These are phyloP conservation scores for Rutidosis leptorrhynchoides DNA, from an alignment of 129 eudicot species.

Conservation along the genomic window DNA sequence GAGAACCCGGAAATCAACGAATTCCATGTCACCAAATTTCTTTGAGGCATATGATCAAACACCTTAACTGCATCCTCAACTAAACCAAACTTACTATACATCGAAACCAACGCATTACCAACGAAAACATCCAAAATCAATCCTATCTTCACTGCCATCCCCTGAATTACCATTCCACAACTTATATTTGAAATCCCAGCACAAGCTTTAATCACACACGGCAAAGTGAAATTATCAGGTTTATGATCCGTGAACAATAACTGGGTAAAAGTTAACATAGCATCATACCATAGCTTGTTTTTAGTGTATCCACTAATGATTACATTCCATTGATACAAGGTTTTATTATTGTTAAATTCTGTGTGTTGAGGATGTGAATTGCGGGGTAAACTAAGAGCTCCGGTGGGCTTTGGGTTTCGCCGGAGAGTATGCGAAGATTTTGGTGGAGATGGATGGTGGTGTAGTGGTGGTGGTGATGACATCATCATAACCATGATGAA, in stretches of 20 bases:
- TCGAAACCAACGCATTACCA: slow-evolving; percentile 46
- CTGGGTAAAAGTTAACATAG: slow-evolving; percentile 35
- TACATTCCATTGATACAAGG: slow-evolving; percentile 53
- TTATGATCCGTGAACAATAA: slow-evolving; percentile 26
- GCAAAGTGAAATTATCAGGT: slow-evolving; percentile 60
- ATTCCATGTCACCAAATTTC: slow-evolving; percentile 62
- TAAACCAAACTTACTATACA: slow-evolving; percentile 43
- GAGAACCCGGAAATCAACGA: slow-evolving; percentile 39
- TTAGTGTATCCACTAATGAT: slow-evolving; percentile 46
- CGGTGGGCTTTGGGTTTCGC: slow-evolving; percentile 26
- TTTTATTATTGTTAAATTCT: slow-evolving; percentile 27
- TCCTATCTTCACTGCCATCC: slow-evolving; percentile 47
- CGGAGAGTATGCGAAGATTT: slow-evolving; percentile 28
- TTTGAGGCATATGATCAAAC: slow-evolving; percentile 45
- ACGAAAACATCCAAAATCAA: slow-evolving; percentile 51
- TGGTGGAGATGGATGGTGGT: slow-evolving; percentile 21
- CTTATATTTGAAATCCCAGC: slow-evolving; percentile 31
- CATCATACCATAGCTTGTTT: slow-evolving; percentile 43
- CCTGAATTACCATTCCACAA: slow-evolving; percentile 45
- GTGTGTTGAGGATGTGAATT: slow-evolving; percentile 18
- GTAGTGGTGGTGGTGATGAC: slow-evolving; percentile 24
- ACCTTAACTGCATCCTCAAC: slow-evolving; percentile 43
- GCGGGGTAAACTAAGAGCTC: slow-evolving; percentile 35
- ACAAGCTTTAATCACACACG: slow-evolving; percentile 64
- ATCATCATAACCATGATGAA: slow-evolving; percentile 21